Evolutionary conservation across 345 rosid genomes (phyloP).

Genomic region (Acer yangbiense): DNA sequence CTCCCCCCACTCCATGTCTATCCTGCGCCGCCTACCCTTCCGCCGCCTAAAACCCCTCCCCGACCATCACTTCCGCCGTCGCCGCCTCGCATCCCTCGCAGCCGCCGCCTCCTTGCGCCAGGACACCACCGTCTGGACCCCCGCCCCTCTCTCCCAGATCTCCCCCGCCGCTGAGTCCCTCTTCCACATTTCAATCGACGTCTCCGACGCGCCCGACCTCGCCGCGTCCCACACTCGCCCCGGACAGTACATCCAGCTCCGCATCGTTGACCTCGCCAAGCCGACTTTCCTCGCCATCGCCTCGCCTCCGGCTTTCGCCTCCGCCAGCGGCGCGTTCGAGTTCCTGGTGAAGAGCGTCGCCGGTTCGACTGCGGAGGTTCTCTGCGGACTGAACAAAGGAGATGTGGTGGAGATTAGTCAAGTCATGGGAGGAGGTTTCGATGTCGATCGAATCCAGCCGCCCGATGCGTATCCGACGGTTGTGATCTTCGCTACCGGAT

Average conservation of each 20-base stretch:
- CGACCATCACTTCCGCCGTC: conserved; percentile 23
- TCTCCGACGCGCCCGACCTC: conserved; percentile 75
- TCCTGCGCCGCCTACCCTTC: conserved; percentile 56
- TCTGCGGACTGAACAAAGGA: conserved; percentile 75
- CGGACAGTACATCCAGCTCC: conserved; percentile 94
- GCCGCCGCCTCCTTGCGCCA: conserved; percentile 69
- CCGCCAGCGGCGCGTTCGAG: conserved; percentile 65
- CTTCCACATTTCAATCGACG: conserved; percentile 77
- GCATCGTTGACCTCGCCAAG: conserved; percentile 60
- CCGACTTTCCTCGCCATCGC: conserved; percentile 88
- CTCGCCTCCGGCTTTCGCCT: conserved; percentile 71
- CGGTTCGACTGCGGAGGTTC: conserved; percentile 90
- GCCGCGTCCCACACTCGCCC: conserved; percentile 60
- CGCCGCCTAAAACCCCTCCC: conserved; percentile 23
- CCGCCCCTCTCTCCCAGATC: conserved; percentile 59
- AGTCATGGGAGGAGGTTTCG: conserved; percentile 81
- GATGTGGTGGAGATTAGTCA: conserved; percentile 82
- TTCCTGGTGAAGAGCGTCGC: conserved; percentile 83
- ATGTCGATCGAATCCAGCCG: conserved; percentile 63
- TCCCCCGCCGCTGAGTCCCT: conserved; percentile 80
- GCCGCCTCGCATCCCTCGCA: conserved; percentile 45
- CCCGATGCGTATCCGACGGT: conserved; percentile 63
- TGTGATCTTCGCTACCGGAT: conserved; percentile 91
- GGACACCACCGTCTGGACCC: conserved; percentile 76
- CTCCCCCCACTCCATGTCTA: conserved; percentile 63